Base-by-base conservation (phyloP, 2,329 filamentous ascomycete genomes). In the Fusarium caatingaense region DNA sequence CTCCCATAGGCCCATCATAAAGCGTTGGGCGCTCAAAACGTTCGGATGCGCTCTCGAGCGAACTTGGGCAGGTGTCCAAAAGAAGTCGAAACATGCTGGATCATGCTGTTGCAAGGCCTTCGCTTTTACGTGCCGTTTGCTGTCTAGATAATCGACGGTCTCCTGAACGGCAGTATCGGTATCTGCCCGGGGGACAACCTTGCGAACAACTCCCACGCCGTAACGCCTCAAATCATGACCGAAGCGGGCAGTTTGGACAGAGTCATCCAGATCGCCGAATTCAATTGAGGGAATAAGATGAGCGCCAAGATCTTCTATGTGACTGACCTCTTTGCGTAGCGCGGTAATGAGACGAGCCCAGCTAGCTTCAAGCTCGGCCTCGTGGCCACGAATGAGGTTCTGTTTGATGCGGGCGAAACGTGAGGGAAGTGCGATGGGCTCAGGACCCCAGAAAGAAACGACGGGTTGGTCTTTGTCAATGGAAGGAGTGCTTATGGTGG, bases 51-150 rank as follows among this genome's bases (percentile, higher is more conserved):
- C 87, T 25, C 91, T 87, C n/a, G 89, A 88, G 72, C 87, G 85
- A 57, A 91, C 85, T 79, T 93, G 91, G 2, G 89, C 87, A 0
- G 89, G 89, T 8, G 90, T 90, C 91, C 90, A 92, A 80, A 92
- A 92, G 73, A 92, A 86, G 78, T 92, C 90, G 78, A 90, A 92
- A 54, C 91, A 92, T 3, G 90, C 88, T 8, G 90, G 90, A 42
- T 90, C 88, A 71, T 79, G 77, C 25, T 72, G 69, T 13, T 75
- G 68, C 7, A 51, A 51, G 27, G 49, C 49, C 20, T 51, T 51
- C 8, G 74, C 66, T 37, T 76, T 78, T 48, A 77, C 70, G 50
- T 74, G 70, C 25, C 72, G 72, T 50, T 75, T 76, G 57, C 67
- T 70, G 21, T 78, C 74, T 45, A 79, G 73, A 75, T 92, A 92